These are phyloP conservation scores for Cutaneotrichosporon cutaneum DNA, from an alignment of 1,284 basidiomycete genomes.

Conservation along the genomic window DNA sequence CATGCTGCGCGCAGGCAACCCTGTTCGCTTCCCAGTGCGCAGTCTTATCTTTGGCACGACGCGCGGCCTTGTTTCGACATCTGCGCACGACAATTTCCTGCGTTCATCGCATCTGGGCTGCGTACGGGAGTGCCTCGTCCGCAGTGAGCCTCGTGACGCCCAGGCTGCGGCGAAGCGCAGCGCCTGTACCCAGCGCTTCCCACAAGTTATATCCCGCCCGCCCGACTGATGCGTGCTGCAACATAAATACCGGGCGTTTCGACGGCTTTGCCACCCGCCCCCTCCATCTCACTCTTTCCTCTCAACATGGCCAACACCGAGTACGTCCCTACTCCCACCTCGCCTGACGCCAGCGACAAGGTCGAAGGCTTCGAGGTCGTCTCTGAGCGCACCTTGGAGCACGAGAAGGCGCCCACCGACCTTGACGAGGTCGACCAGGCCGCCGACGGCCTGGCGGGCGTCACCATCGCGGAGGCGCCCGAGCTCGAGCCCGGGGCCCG, in stretches of 20 bases:
- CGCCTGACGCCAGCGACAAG: constrained; percentile 6
- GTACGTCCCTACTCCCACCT: not conserved
- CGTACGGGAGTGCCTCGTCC: too few species aligned
- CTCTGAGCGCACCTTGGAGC: not conserved
- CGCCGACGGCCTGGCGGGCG: constrained; percentile 3
- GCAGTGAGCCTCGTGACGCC: not conserved
- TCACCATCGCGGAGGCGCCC: not conserved
- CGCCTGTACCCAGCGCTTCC: too few species aligned
- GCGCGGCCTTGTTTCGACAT: too few species aligned
- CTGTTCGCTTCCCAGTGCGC: not conserved
- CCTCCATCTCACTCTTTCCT: not conserved
- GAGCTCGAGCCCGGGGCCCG: constrained; percentile 1
- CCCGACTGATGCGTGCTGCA: not conserved
- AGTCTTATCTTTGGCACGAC: not conserved
- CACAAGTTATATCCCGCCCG: too few species aligned
- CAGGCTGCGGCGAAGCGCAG: not conserved
- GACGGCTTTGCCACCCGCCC: not conserved
- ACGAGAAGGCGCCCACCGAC: constrained; percentile 2
- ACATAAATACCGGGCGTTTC: constrained; percentile 2
- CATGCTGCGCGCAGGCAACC: too few species aligned
- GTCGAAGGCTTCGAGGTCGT: constrained; percentile 17
- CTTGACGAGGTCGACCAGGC: constrained; percentile 1
- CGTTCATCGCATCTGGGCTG: too few species aligned
- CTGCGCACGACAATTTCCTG: too few species aligned
- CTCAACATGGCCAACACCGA: constrained; percentile 4